A percentile compares a stretch with the other conserved stretches of the same genome.
Evolutionary conservation across 2,329 filamentous ascomycete genomes (phyloP).

Genomic region (Xylariales sp.): DNA sequence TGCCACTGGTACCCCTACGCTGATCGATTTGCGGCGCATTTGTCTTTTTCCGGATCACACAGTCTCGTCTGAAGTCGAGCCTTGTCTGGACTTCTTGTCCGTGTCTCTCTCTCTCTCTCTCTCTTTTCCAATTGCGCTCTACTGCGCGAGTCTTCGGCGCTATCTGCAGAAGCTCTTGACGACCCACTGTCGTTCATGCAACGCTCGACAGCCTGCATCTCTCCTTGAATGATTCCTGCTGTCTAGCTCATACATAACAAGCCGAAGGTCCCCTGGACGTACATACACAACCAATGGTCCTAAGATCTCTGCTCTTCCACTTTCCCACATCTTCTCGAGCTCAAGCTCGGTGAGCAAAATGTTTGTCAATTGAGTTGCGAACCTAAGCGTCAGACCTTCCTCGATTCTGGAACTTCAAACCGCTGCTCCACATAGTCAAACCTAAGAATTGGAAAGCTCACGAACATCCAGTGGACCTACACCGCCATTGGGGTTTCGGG

Average conservation of each 20-base stretch:
- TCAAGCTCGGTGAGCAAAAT: background rate
- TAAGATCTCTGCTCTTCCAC: background rate
- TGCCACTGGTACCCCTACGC: conserved; percentile 13
- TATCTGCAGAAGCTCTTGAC: conserved; percentile 7
- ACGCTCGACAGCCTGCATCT: conserved; percentile 9
- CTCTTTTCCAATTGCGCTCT: conserved; percentile 12
- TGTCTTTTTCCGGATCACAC: conserved; percentile 16
- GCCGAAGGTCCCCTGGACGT: conserved; percentile 1
- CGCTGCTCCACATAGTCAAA: conserved; percentile 24
- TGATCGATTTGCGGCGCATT: too few relatives aligned
- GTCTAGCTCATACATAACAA: conserved; percentile 7
- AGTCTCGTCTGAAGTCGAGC: conserved; percentile 4
- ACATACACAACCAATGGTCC: conserved; percentile 5
- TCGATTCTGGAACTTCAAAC: conserved; percentile 1
- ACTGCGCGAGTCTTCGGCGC: background rate
- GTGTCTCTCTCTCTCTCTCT: background rate
- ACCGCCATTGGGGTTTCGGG: conserved; percentile 20
- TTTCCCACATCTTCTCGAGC: background rate
- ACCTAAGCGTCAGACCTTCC: background rate
- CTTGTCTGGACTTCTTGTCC: background rate
- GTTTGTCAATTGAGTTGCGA: background rate
- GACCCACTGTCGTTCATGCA: conserved; percentile 13
- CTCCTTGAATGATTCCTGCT: conserved; percentile 7
- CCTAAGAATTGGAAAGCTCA: conserved; percentile 17
- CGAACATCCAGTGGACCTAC: conserved; percentile 19